Evolutionary conservation across 352 stramenopile genomes (phyloP), one percentile per base, ranked within the genome.

Genomic region (Blastocystis sp.): DNA sequence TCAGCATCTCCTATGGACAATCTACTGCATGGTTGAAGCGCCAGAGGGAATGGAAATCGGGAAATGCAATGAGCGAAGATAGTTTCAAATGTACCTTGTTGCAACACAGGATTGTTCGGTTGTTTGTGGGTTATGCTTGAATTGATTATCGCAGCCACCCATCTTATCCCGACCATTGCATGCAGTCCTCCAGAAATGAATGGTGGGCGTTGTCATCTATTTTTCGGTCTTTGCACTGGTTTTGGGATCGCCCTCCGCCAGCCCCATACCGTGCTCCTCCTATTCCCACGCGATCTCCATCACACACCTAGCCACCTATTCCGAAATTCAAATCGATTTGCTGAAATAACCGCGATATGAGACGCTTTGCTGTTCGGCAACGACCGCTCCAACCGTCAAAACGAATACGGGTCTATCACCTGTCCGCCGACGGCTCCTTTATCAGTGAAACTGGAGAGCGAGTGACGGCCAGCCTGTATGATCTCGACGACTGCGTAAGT

Each of bases 321-420:
- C 34, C 21, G 21, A 45, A 74, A 74, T n/a, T 10, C 14, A 66
- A 10, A 43, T 5, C 10, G 0, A 17, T 59, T 76, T 76, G 52
- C 11, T 28, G 14, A 76, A 59, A 23, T 59, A 59, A 61, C 52
- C 52, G 11, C 21, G 38, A 28, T 23, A 84, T 84, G 74, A 71
- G 74, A 71, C 74, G 52, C 10, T 71, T 84, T 84, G 74, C 74
- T 60, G 74, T 84, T 71, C 74, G 74, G 9, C 74, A 43, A 84
- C 56, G 74, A 71, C 74, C 74, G 19, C 74, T 84, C 19, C 74
- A 84, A 84, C 52, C 52, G n/a, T 21, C 19, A 48, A 84, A 84
- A 56, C 59, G 41, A 71, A 71, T 84, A 71, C 74, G 62, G 38
- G 41, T 84, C 28, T 84, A 71, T 84, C 74, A 84, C 43, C 74